Percentiles rank a stretch among this genome's conserved stretches.
phyloP scores from a whole-genome alignment of 768 basidiomycete species.

The Floccularia luteovirens region DNA sequence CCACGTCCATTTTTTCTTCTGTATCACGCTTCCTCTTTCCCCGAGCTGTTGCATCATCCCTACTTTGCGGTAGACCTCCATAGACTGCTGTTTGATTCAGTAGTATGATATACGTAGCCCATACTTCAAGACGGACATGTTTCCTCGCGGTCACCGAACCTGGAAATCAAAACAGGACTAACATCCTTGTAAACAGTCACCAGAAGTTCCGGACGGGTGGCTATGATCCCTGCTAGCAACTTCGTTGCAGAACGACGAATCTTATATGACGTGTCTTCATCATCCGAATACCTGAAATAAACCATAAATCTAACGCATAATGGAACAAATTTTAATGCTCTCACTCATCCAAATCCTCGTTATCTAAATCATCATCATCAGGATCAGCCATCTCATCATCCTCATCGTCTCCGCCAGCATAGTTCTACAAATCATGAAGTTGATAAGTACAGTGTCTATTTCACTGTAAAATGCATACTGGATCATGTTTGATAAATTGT shows the following conservation, averaged over 20 bases:
- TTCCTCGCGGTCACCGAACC: conserved; percentile 93
- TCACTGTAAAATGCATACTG: conserved; percentile 40
- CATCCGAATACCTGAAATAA: conserved; percentile 80
- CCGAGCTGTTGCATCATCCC: conserved; percentile 40
- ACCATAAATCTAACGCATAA: conserved; percentile 6
- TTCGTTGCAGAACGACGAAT: conserved; percentile 92
- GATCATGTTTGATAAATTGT: conserved; percentile 88
- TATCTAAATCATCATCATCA: conserved; percentile 76
- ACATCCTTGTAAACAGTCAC: conserved; percentile 73
- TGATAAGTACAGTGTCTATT: neutral
- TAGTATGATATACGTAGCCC: conserved; percentile 77
- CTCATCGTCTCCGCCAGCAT: conserved; percentile 40
- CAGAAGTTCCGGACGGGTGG: conserved; percentile 86
- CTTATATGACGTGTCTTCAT: conserved; percentile 98
- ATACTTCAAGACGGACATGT: conserved; percentile 90
- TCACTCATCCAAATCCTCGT: conserved; percentile 79
- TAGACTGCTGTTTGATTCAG: conserved; percentile 82
- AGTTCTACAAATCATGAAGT: conserved; percentile 28
- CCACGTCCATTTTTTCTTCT: conserved; percentile 61
- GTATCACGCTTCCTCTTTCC: conserved; percentile 76
- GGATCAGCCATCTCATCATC: conserved; percentile 59
- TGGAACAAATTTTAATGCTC: conserved; percentile 15
- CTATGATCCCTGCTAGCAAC: conserved; percentile 75
- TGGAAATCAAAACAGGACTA: conserved; percentile 82
- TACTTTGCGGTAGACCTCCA: conserved; percentile 51